A percentile compares a stretch with the other conserved stretches of the same genome.
These are phyloP conservation scores for Pichia sp. DNA, from an alignment of 1,139 yeast species.

Conservation along the genomic window DNA sequence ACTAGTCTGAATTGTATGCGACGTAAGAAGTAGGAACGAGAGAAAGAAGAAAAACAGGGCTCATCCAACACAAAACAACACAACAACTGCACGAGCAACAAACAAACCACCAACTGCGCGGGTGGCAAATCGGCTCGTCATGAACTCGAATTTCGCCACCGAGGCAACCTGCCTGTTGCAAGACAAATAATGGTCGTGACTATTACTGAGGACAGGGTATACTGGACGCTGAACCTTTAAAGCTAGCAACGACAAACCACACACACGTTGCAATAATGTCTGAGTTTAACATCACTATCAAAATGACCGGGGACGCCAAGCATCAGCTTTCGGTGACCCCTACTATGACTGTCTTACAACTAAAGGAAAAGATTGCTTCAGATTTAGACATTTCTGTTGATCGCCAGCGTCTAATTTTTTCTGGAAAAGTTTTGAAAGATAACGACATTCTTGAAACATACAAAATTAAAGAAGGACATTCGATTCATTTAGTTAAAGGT, in stretches of 20 bases:
- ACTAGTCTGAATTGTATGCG: no score
- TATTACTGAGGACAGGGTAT: no score
- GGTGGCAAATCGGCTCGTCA: no score
- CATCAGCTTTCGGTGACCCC: slow-evolving; percentile 46
- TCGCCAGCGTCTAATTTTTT: slow-evolving; percentile 81
- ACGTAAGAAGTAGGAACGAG: no score
- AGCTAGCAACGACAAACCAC: no score
- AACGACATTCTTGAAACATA: slow-evolving; percentile 65
- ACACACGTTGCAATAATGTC: slow-evolving; percentile 14
- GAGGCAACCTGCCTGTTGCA: no score
- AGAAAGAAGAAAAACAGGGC: neutral
- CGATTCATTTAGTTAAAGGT: slow-evolving; percentile 81
- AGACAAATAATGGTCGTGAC: no score
- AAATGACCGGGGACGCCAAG: slow-evolving; percentile 17
- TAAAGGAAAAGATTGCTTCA: slow-evolving; percentile 59
- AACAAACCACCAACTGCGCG: no score
- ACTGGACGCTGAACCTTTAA: no score
- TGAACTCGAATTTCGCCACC: no score
- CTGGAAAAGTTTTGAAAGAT: slow-evolving; percentile 91
- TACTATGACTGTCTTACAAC: slow-evolving; percentile 53
- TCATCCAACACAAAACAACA: neutral
- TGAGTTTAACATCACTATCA: slow-evolving; percentile 14
- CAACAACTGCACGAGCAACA: no score
- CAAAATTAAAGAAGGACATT: slow-evolving; percentile 79
- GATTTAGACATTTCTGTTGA: slow-evolving; percentile 60